Percentiles rank a stretch among this genome's conserved stretches.
Conservation (phyloP, 805 yeast genomes). For the Ogataea chonburiensis region DNA sequence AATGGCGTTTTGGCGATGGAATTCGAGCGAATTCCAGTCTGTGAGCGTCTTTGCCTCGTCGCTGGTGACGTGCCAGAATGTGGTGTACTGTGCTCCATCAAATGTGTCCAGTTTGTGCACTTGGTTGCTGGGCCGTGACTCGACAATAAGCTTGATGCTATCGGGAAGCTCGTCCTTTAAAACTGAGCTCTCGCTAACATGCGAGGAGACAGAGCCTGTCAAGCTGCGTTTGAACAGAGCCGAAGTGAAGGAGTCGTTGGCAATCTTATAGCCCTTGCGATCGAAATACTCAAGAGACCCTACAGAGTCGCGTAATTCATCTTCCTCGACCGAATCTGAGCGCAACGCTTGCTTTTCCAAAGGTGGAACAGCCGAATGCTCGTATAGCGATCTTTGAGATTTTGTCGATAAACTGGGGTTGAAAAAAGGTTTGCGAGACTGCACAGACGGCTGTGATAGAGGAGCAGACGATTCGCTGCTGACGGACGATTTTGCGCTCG, state of each 20-base stretch:
- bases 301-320: constrained; percentile 14
- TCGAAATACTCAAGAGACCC: constrained; percentile 14
- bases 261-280: constrained; percentile 13
- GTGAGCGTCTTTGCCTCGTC: constrained; percentile 24
- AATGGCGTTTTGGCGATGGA: constrained; percentile 31
- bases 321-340: constrained; percentile 13
- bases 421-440: constrained; percentile 9
- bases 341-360: neutral
- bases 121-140: constrained; percentile 28
- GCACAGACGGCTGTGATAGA: neutral
- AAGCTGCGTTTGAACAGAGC: constrained; percentile 5
- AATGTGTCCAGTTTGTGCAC: constrained; percentile 25
- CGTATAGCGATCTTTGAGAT: constrained; percentile 10
- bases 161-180: constrained; percentile 20
- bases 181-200: constrained; percentile 9
- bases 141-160: constrained; percentile 25
- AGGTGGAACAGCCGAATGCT: constrained; percentile 3
- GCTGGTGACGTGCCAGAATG: constrained; percentile 30
- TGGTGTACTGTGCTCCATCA: constrained; percentile 26
- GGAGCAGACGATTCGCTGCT: constrained; percentile 6
- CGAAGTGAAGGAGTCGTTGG: constrained; percentile 9
- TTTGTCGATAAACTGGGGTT: constrained; percentile 10
- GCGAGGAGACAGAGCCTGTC: constrained; percentile 6
- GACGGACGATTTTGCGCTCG: constrained; percentile 4
- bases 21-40: constrained; percentile 29